Evolutionary conservation across 2,329 filamentous ascomycete species (phyloP).

Genomic region (Chaetoscypha palmicola): DNA sequence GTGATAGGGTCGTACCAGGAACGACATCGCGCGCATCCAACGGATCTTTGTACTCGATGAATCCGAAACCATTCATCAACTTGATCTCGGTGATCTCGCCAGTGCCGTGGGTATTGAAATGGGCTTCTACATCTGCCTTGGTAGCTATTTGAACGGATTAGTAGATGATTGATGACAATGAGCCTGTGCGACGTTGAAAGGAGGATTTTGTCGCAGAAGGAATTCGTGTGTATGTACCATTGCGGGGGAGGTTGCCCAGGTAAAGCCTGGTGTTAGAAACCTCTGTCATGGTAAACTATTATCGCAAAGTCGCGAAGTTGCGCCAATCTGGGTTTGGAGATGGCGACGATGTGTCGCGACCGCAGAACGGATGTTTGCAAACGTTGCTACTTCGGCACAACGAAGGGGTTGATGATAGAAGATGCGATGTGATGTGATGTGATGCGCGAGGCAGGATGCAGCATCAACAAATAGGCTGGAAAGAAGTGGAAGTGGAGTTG

Average conservation of each 20-base stretch:
- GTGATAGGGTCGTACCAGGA: constrained; percentile 64
- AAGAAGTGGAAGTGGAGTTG: not conserved
- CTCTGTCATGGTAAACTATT: not conserved
- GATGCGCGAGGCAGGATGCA: not conserved
- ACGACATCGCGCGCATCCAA: constrained; percentile 98
- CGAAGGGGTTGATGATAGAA: not conserved
- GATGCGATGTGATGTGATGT: not conserved
- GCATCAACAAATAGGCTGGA: not conserved
- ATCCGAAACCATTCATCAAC: constrained; percentile 99
- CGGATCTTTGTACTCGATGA: constrained; percentile 98
- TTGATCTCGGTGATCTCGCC: constrained; percentile 99
- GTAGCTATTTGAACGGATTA: constrained; percentile 56
- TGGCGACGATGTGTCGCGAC: not conserved
- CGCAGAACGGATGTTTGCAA: no score
- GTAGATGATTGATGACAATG: not conserved
- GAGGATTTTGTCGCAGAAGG: not conserved
- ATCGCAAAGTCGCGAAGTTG: no score
- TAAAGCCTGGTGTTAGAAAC: constrained; percentile 69
- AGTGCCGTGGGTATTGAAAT: constrained; percentile 92
- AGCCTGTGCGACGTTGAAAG: not conserved
- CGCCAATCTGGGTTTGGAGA: no score
- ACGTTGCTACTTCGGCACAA: not conserved
- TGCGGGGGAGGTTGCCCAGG: constrained; percentile 93
- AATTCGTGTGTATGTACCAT: constrained; percentile 59
- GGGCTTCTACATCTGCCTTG: constrained; percentile 91